A percentile compares a stretch with the other conserved stretches of the same genome.
These are phyloP conservation scores for Fusarium solani-melongenae DNA, from an alignment of 2,329 filamentous ascomycete genomes.

Conservation along the genomic window DNA sequence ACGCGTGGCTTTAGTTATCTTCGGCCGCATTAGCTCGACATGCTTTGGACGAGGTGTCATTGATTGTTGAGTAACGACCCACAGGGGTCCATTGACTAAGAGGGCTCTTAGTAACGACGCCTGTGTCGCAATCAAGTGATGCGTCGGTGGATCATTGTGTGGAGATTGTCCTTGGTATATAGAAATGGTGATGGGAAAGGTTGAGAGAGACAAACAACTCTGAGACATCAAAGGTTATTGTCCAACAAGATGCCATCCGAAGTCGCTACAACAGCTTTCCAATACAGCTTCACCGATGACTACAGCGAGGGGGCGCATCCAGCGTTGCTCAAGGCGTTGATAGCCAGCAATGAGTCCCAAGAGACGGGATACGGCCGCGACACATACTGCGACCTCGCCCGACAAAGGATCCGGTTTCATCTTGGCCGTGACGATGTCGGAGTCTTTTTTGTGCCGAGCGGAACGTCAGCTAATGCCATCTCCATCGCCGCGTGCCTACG, in stretches of 20 bases:
- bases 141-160: slow-evolving; percentile 26
- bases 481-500: slow-evolving; percentile 62
- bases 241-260: slow-evolving; percentile 33
- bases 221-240: neutral
- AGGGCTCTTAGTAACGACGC: slow-evolving; percentile 32
- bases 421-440: slow-evolving; percentile 54
- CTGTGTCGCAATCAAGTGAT: slow-evolving; percentile 16
- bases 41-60: slow-evolving; percentile 23
- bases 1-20: neutral
- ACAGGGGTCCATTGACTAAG: slow-evolving; percentile 36
- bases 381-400: slow-evolving; percentile 55
- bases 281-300: slow-evolving; percentile 62
- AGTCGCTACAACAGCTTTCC: slow-evolving; percentile 24
- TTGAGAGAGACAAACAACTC: neutral
- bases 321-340: slow-evolving; percentile 58
- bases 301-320: slow-evolving; percentile 65
- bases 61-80: slow-evolving; percentile 37
- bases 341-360: slow-evolving; percentile 57
- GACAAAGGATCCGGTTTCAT: slow-evolving; percentile 53
- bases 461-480: slow-evolving; percentile 63
- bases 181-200: slow-evolving; percentile 12
- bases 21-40: neutral
- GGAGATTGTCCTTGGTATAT: slow-evolving; percentile 29
- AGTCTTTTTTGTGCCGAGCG: slow-evolving; percentile 63
- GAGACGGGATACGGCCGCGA: slow-evolving; percentile 61